These are phyloP conservation scores for Iris macrosiphon DNA, from an alignment of 106 monocot genomes.

Conservation along the genomic window DNA sequence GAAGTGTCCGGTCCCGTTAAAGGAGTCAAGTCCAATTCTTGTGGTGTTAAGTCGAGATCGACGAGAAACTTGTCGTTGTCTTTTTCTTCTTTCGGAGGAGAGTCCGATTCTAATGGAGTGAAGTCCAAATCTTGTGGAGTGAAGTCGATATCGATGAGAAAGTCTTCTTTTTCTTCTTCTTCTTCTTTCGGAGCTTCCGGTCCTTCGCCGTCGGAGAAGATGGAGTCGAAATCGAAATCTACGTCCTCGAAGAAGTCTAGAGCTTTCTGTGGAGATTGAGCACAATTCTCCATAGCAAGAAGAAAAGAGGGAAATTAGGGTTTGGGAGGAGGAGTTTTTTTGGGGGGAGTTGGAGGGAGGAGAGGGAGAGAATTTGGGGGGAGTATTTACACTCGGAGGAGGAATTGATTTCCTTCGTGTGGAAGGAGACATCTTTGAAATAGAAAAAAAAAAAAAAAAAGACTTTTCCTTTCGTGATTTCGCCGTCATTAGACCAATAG, in stretches of 20 bases:
- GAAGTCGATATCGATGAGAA: not conserved
- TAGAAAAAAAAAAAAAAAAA: too few relatives aligned
- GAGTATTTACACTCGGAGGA: too few relatives aligned
- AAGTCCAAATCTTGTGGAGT: not conserved
- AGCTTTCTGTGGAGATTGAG: not conserved
- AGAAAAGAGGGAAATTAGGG: not conserved
- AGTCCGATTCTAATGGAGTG: not conserved
- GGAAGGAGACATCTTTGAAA: too few relatives aligned
- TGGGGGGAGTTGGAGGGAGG: not conserved
- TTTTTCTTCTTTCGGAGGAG: not conserved
- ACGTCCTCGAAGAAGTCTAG: not conserved
- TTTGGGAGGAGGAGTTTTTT: not conserved
- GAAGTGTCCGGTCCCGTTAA: not conserved
- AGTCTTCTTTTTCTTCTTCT: not conserved
- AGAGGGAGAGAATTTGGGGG: too few relatives aligned
- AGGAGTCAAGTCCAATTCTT: too few relatives aligned
- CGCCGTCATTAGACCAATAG: too few relatives aligned
- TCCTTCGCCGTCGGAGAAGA: constrained; percentile 4
- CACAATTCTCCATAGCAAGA: not conserved
- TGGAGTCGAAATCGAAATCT: constrained; percentile 2
- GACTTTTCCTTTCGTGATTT: too few relatives aligned
- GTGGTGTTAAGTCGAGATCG: too few relatives aligned
- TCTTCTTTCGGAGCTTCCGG: not conserved
- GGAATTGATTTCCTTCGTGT: too few relatives aligned
- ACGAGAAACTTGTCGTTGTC: constrained; percentile 4